Base-by-base conservation (phyloP, 2,329 filamentous ascomycete species). In the Scedosporium boydii region DNA sequence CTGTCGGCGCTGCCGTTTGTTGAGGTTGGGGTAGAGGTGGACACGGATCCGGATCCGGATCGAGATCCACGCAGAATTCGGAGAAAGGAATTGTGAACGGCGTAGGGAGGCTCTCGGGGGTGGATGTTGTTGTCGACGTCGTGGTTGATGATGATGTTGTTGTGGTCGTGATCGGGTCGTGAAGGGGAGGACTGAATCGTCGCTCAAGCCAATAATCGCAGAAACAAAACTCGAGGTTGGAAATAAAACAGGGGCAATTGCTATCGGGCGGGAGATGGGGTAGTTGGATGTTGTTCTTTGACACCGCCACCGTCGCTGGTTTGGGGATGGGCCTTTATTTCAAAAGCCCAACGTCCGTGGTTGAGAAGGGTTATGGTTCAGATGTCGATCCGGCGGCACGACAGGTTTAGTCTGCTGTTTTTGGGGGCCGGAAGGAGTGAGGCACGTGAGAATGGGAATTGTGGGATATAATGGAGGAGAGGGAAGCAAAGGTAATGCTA, bases 191-290 rank as follows among this genome's bases (percentile, higher is more conserved):
- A 34, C 29, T 34, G 29, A 34, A 34, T 34, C 29, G 29, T 34
- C 29, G 29, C 29, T 34, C 29, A 34, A 34, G 23, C 58, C 58
- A 60, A 23, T 60, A 44, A 26, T 48, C 42, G 42, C 58, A 60
- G 23, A 18, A 61, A 44, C 41, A 34, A 55, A 7, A 38, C 18
- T 55, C 56, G 14, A 58, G 38, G 16, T 46, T 21, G 38, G 53
- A 46, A 55, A 62, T 44, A 44, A 46, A 62, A 53, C 53, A 56
- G 34, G 46, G 56, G 27, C 59, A 57, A 46, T 53, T 46, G 48
- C 59, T 61, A 26, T 58, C 59, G 29, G 44, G 27, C 53, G 44
- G 58, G 51, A 42, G 58, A 48, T 64, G 63, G 51, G 58, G 59
- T 53, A 14, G 10, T 26, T 56, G 63, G 64, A 23, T 21, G 42